phyloP scores from a whole-genome alignment of 164 flowering plant species.

The Dillenia suffruticosa region DNA sequence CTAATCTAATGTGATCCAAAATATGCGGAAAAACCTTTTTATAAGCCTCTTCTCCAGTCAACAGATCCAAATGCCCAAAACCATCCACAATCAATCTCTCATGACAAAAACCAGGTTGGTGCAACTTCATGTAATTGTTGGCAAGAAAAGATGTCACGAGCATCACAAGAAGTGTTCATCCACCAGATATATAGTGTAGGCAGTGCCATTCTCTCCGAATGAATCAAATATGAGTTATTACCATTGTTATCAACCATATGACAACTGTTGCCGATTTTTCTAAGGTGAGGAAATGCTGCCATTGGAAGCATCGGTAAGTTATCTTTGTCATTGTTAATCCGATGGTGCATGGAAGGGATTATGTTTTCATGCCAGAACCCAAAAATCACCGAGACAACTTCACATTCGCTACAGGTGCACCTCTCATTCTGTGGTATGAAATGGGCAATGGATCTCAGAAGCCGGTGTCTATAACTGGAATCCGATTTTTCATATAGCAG shows the following conservation, averaged over 20 bases:
- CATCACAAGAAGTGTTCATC: constrained; percentile 40
- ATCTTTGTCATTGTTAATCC: constrained; percentile 40
- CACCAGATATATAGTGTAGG: constrained; percentile 55
- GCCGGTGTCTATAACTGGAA: constrained; percentile 23
- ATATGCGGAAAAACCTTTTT: constrained; percentile 49
- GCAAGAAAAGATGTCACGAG: constrained; percentile 54
- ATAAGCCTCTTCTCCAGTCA: constrained; percentile 49
- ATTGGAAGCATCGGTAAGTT: constrained; percentile 38
- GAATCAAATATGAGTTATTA: constrained; percentile 35
- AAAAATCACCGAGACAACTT: constrained; percentile 52
- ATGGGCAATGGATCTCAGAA: constrained; percentile 37
- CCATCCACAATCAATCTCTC: constrained; percentile 53
- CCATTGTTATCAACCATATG: constrained; percentile 45
- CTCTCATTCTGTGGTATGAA: constrained; percentile 50
- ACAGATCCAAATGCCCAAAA: constrained; percentile 52
- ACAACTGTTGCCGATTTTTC: constrained; percentile 49
- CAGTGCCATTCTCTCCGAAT: constrained; percentile 56
- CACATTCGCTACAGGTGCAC: constrained; percentile 52
- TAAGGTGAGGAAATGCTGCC: constrained; percentile 53
- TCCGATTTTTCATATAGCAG: constrained; percentile 24
- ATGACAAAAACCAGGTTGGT: constrained; percentile 49
- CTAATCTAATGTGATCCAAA: constrained; percentile 33
- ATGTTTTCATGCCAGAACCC: constrained; percentile 62
- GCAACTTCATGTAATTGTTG: constrained; percentile 56
- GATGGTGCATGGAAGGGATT: constrained; percentile 41